Evolutionary conservation across 2,329 filamentous ascomycete species (phyloP).

Genomic region (Colletotrichum sp.): DNA sequence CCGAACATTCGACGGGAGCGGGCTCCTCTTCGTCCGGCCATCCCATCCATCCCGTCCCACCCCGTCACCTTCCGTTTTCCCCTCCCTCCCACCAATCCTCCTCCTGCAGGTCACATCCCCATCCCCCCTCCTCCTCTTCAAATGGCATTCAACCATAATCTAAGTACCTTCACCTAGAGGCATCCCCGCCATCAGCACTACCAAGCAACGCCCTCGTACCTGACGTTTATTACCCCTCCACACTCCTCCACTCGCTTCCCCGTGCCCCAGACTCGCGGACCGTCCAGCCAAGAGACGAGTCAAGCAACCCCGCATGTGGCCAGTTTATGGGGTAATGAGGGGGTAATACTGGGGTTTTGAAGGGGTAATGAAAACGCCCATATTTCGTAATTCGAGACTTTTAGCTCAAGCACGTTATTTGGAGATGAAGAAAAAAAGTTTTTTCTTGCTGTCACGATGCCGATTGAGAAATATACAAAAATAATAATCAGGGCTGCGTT

Average conservation of each 20-base stretch:
- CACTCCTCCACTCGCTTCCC: not conserved
- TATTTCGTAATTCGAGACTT: conserved; percentile 20
- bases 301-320: conserved; percentile 19
- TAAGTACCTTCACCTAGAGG: not conserved
- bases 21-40: not conserved
- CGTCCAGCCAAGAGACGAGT: conserved; percentile 16
- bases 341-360: conserved; percentile 21
- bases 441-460: conserved; percentile 3
- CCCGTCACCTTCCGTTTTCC: not conserved
- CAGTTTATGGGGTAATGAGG: conserved; percentile 22
- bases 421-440: not conserved
- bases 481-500: not conserved
- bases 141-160: not conserved
- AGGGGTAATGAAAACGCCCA: conserved; percentile 19
- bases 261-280: conserved; percentile 13
- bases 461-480: not conserved
- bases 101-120: not conserved
- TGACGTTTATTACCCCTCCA: not conserved
- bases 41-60: not conserved
- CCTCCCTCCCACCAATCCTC: not conserved
- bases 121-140: not conserved
- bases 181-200: not conserved
- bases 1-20: not conserved
- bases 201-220: not conserved
- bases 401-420: conserved; percentile 19